Base-by-base conservation (phyloP, 306 rosid genomes). In the Sechiopsis laciniata region DNA sequence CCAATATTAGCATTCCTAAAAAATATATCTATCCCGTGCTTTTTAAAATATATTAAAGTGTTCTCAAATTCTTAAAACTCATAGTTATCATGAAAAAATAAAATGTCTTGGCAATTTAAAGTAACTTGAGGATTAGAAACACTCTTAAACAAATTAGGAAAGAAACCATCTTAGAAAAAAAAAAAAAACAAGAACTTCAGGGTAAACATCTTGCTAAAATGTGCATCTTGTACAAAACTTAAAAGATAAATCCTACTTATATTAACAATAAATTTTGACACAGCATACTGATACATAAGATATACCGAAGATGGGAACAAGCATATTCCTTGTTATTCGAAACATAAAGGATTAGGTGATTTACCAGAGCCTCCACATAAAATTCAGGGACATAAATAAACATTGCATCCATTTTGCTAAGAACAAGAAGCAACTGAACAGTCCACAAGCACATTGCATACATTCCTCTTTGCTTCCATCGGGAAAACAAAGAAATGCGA, bases 391-490 rank as follows among this genome's bases (percentile, higher is more conserved):
- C 76, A 75, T 84, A 94, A 32, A 84, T n/a, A 66, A 94, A 94
- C 80, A 94, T 79, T 0, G 87, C 84, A 83, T 89, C 96, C 84
- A 85, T 80, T 86, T 89, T 94, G 87, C 97, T 89, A 68, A 94
- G 89, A 81, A 86, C 89, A 82, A 94, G 83, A 77, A 94, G 87
- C 88, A 94, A 82, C 82, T 94, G 97, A 71, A 91, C 96, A 79
- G 95, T 87, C 98, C 97, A 94, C 87, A 90, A 81, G 89, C 98
- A 94, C 82, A 84, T 79, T 74, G 98, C 98, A 83, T 87, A 94
- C 98, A 94, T 94, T 80, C 96, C 98, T 84, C 98, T 85, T 81
- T 86, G 98, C 85, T 94, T 94, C 97, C 98, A 90, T 74, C 83
- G 82, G 35, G 97, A 86, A 82, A 78, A 85, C 52, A 94, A 75